Conservation (phyloP, 116 monocot species). For the Papilionanthe hybrid region DNA sequence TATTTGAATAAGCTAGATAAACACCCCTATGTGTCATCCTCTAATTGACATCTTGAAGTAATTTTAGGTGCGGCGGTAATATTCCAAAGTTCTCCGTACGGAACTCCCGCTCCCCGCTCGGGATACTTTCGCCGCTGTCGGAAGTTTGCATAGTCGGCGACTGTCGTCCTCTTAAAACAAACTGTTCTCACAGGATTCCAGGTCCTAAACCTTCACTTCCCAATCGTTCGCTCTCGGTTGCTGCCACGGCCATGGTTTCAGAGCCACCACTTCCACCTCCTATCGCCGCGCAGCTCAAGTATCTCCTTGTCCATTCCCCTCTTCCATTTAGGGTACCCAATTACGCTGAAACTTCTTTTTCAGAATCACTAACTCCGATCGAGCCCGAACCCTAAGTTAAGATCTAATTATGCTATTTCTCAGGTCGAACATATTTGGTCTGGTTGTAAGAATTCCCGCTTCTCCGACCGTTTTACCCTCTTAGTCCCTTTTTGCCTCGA, state of each 20-base stretch:
- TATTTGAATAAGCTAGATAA: no score
- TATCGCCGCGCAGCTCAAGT: slow-evolving; percentile 67
- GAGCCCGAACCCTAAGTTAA: background rate
- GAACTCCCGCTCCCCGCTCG: no score
- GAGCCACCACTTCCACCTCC: slow-evolving; percentile 44
- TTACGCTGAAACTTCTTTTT: background rate
- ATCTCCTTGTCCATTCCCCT: slow-evolving; percentile 53
- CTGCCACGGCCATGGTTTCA: slow-evolving; percentile 19
- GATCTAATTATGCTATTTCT: background rate
- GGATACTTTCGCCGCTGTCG: no score
- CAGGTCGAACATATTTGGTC: slow-evolving; percentile 73
- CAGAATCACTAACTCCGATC: background rate
- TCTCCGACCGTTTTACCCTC: slow-evolving; percentile 71
- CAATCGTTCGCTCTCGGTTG: background rate
- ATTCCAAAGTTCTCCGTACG: no score
- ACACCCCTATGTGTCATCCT: no score
- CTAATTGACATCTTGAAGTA: no score
- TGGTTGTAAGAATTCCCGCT: slow-evolving; percentile 41
- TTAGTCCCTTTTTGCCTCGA: slow-evolving; percentile 89
- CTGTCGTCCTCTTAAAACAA: no score
- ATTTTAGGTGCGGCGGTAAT: no score
- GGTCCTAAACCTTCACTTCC: background rate
- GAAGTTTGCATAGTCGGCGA: no score
- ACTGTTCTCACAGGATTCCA: background rate
- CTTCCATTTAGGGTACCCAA: slow-evolving; percentile 55